Base-by-base conservation (phyloP, 2,329 filamentous ascomycete species). In the Claviceps humidiphila region DNA sequence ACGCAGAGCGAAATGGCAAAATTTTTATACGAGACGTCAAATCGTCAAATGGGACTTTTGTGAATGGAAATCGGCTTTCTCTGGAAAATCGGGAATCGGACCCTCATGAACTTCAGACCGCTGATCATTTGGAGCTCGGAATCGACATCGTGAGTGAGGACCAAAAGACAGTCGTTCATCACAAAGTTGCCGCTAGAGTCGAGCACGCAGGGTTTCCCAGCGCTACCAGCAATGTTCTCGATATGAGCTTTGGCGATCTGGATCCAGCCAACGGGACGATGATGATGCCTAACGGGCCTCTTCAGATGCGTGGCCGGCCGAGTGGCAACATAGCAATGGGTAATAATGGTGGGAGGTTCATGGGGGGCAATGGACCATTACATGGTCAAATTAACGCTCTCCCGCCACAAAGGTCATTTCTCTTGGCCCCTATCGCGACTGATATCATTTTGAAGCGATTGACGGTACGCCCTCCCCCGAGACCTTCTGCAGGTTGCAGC, bases 71-170 rank as follows among this genome's bases (percentile, higher is more conserved):
- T 51, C 83, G 93, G 34, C 69, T 98, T 54, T 97, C 93, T 2
- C 87, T 83, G 51, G 93, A 98, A 66, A 98, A 96, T 62, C 82
- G 90, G 60, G 93, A 98, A 68, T 97, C 91, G 0, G 93, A 97
- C 56, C 90, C 93, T 0, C 89, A 96, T 64, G 91, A 97, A 64
- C 73, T 98, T 38, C 85, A 90, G 62, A 89, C 91, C 54, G 84
- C 89, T 58, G 93, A 98, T 64, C 88, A 93, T 57, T 74, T 98
- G 51, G 93, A 98, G 65, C 77, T 98, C 39, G 93, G 93, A 52
- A 98, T 98, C 61, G 93, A 98, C 64, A 98, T 98, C 63, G 91
- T 98, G 50, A 95, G 89, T 68, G 93, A 98, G 67, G 93, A 98
- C 65, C 91, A 97, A 66, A 97, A 95, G 71, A 96, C 90, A 0